Evolutionary conservation across 192 early-diverging fungal species (phyloP), one percentile per base, ranked within the genome.

Genomic region (Entomortierella beljakovae): DNA sequence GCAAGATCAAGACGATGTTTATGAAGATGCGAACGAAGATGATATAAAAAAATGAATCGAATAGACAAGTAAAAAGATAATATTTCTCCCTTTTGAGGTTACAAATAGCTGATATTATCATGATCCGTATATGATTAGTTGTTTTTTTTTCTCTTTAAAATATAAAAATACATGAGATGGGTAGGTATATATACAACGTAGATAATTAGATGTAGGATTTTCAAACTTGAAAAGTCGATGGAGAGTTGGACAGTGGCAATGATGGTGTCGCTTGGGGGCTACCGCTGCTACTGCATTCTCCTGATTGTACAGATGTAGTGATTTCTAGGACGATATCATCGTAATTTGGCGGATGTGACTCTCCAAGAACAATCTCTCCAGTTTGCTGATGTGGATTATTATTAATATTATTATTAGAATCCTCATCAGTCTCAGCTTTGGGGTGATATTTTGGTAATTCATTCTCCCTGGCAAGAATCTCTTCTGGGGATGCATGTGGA

Each of bases 381-480:
- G 49, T 43, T 22, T 9, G 52, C 37, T 26, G 48, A n/a, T n/a
- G n/a, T n/a, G n/a, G n/a, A n/a, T n/a, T n/a, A n/a, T n/a, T n/a
- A n/a, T 31, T 54, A 7, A 29, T 68, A 23, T 20, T n/a, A 9
- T 7, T 33, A 23, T 25, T 16, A 3, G 37, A 3, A 16, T 38
- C 49, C 1, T 51, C 71, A 2, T 61, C 51, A 1, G 31, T 29
- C 2, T 77, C 54, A 5, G 18, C 65, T 23, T 79, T 79, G 25
- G 75, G 62, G 2, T 48, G 43, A 40, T 79, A 79, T 3, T 46
- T 65, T 0, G 75, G 75, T 32, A 79, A 38, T 29, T 79, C 75
- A 56, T 79, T 70, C 23, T 79, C 67, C 37, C 60, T 62, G 8
- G 75, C 75, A 38, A 65, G 32, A 16, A 79, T 61, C 49, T 79